These are phyloP conservation scores for Lepiota brunneoincarnata DNA, from an alignment of 768 basidiomycete species.

Conservation along the genomic window DNA sequence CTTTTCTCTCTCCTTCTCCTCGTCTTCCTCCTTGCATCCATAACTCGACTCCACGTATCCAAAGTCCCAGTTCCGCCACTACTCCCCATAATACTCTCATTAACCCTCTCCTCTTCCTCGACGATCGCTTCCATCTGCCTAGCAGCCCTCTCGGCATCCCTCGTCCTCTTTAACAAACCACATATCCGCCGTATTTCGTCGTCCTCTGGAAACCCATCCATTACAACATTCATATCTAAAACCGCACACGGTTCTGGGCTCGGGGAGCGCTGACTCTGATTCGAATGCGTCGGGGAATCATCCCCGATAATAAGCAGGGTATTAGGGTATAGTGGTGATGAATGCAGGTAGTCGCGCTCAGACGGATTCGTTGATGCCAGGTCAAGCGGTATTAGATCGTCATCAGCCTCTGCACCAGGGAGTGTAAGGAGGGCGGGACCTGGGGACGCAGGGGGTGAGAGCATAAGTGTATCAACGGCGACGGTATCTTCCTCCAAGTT, in stretches of 20 bases:
- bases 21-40: conserved; percentile 7
- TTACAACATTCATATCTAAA: conserved; percentile 18
- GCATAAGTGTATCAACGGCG: conserved; percentile 7
- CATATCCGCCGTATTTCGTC: conserved; percentile 40
- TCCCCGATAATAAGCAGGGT: conserved; percentile 38
- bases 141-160: conserved; percentile 20
- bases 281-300: conserved; percentile 21
- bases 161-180: conserved; percentile 34
- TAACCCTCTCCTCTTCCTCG: conserved; percentile 31
- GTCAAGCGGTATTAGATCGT: conserved; percentile 25
- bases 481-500: not conserved
- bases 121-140: conserved; percentile 19
- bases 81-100: conserved; percentile 2
- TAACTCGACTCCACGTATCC: conserved; percentile 1
- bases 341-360: conserved; percentile 4
- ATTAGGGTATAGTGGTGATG: conserved; percentile 14
- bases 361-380: conserved; percentile 22
- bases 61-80: not conserved
- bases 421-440: conserved; percentile 24
- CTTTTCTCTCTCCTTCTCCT: conserved; percentile 5
- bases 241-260: conserved; percentile 9
- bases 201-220: conserved; percentile 26
- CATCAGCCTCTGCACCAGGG: conserved; percentile 33
- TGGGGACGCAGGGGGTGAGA: conserved; percentile 20
- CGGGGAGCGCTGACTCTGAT: not conserved